phyloP scores from a whole-genome alignment of 2,329 filamentous ascomycete genomes.

The Coleophoma cylindrospora region DNA sequence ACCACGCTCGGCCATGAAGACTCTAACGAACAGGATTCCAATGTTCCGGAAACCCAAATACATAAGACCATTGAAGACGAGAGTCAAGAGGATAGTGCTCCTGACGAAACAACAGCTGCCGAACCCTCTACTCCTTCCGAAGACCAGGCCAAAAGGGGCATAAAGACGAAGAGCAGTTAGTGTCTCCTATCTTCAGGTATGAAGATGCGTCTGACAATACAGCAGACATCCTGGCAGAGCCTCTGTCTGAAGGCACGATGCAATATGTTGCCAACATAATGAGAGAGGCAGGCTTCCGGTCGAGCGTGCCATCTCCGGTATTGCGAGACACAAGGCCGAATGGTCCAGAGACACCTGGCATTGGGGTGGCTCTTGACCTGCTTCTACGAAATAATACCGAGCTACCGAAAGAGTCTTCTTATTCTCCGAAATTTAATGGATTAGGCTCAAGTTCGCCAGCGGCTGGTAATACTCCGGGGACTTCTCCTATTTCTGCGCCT shows the following conservation, averaged over 20 bases:
- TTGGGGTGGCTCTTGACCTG: slow-evolving; percentile 15
- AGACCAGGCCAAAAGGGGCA: neutral
- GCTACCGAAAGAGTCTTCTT: slow-evolving; percentile 9
- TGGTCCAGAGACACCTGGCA: slow-evolving; percentile 16
- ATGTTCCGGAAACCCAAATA: neutral
- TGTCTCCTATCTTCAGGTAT: slow-evolving; percentile 6
- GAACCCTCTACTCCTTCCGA: neutral
- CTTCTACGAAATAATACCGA: slow-evolving; percentile 17
- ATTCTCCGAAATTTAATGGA: slow-evolving; percentile 26
- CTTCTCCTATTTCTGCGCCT: neutral
- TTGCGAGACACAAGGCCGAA: slow-evolving; percentile 20
- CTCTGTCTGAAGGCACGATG: slow-evolving; percentile 18
- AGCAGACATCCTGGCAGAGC: slow-evolving; percentile 20
- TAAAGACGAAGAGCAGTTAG: slow-evolving; percentile 7
- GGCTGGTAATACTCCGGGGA: slow-evolving; percentile 1
- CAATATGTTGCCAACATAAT: slow-evolving; percentile 40
- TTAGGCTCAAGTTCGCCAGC: slow-evolving; percentile 23
- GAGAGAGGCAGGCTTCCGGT: slow-evolving; percentile 41
- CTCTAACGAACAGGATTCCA: neutral
- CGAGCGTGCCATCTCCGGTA: slow-evolving; percentile 35
- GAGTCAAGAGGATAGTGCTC: neutral
- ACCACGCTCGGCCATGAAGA: neutral
- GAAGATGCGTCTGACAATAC: slow-evolving; percentile 20
- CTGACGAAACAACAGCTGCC: neutral
- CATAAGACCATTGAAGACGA: neutral